A percentile compares a stretch with the other conserved stretches of the same genome.
These are phyloP conservation scores for Citrus trifoliata DNA, from an alignment of 345 rosid species.

Conservation along the genomic window DNA sequence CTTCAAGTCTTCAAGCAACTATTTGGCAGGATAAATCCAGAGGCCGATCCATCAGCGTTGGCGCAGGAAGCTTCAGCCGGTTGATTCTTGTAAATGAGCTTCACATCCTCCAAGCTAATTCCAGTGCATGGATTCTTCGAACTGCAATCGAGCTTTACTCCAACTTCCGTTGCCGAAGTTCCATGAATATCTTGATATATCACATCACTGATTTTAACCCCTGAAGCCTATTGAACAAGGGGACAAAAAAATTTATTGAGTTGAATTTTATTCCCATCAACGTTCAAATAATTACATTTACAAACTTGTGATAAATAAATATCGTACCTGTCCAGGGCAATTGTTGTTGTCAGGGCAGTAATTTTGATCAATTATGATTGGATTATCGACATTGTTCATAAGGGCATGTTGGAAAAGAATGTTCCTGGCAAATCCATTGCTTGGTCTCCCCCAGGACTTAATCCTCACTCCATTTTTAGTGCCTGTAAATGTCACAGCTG, in stretches of 20 bases:
- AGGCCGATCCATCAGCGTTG: too few species aligned
- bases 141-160: slow-evolving; percentile 64
- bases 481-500: slow-evolving; percentile 19
- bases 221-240: slow-evolving; percentile 45
- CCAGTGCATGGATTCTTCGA: slow-evolving; percentile 46
- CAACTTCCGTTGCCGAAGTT: slow-evolving; percentile 54
- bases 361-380: slow-evolving; percentile 56
- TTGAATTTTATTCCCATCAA: not conserved
- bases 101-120: slow-evolving; percentile 47
- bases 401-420: not conserved
- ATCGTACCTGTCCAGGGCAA: slow-evolving; percentile 45
- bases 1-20: too few species aligned
- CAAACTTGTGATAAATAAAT: not conserved
- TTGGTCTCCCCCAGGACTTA: slow-evolving; percentile 34
- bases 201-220: slow-evolving; percentile 60
- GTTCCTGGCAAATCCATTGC: slow-evolving; percentile 25
- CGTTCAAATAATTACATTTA: not conserved
- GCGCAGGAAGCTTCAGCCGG: not conserved
- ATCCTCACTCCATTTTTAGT: slow-evolving; percentile 42
- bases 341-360: slow-evolving; percentile 47
- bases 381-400: slow-evolving; percentile 35
- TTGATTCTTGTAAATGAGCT: slow-evolving; percentile 34
- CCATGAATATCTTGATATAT: slow-evolving; percentile 59
- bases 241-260: not conserved
- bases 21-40: too few species aligned